Conservation (phyloP, 371 early-diverging fungal genomes). For the Actinomucor elegans region DNA sequence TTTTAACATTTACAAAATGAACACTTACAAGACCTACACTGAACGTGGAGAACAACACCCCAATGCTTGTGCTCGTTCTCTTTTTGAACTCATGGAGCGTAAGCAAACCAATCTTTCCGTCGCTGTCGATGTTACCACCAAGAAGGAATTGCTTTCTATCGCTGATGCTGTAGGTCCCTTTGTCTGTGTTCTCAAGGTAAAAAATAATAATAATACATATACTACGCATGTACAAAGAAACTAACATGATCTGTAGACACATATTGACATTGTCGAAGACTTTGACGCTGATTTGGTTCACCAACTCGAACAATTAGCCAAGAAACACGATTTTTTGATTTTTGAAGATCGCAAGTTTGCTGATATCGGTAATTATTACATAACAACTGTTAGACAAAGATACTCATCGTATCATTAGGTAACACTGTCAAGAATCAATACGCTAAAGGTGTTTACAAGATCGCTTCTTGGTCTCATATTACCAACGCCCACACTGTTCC, state of each 20-base stretch:
- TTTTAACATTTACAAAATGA: slow-evolving; percentile 19
- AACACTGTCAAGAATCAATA: slow-evolving; percentile 97
- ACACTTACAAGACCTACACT: slow-evolving; percentile 53
- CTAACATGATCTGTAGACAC: slow-evolving; percentile 62
- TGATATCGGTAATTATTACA: slow-evolving; percentile 66
- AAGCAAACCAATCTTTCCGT: slow-evolving; percentile 91
- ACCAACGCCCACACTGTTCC: slow-evolving; percentile 94
- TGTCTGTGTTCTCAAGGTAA: slow-evolving; percentile 91
- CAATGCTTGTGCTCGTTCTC: slow-evolving; percentile 69
- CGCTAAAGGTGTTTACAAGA: slow-evolving; percentile 85
- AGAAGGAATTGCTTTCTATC: slow-evolving; percentile 81
- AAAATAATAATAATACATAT: not conserved
- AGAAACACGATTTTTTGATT: slow-evolving; percentile 90
- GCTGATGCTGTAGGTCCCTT: slow-evolving; percentile 90
- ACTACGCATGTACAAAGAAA: not conserved
- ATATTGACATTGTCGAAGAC: slow-evolving; percentile 92
- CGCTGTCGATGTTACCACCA: slow-evolving; percentile 88
- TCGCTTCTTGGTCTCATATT: slow-evolving; percentile 94
- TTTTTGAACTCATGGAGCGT: slow-evolving; percentile 84
- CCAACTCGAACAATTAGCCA: slow-evolving; percentile 70
- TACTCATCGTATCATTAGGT: slow-evolving; percentile 43
- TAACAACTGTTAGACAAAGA: not conserved
- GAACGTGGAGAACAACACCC: slow-evolving; percentile 56
- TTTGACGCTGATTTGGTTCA: slow-evolving; percentile 83
- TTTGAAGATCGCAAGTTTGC: slow-evolving; percentile 99